Base-by-base conservation (phyloP, 176 grass and related monocot genomes). In the Rhynchospora tenuis region DNA sequence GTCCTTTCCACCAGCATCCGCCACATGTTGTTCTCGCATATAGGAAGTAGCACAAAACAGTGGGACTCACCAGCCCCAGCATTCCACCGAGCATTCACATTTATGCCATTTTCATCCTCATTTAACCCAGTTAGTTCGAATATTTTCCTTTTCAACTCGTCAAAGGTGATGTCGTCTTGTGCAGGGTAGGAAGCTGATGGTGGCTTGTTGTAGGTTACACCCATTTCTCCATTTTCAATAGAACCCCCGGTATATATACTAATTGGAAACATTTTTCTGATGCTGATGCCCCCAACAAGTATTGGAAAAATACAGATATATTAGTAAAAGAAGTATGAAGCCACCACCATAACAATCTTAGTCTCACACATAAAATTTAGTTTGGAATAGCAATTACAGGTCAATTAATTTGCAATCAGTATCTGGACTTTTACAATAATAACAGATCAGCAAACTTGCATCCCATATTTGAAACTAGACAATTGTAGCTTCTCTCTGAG, bases 61-160 rank as follows among this genome's bases (percentile, higher is more conserved):
- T 27, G 47, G 72, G 46, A 24, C 22, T 47, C 72, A 28, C 20
- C 72, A 7, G 13, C 16, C n/a, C 45, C 46, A 13, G 72, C 72
- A 28, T 75, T 75, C 72, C 72, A 75, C 46, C 72, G 4, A 28
- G 72, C 72, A 47, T 52, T 75, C 12, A 75, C 72, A 75, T 52
- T 75, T 12, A 75, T 75, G 72, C 19, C 6, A 6, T 7, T 52
- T 12, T 27, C 54, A 4, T 54, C 47, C 23, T 52, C 47, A 17
- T 52, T 12, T 23, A 75, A 52, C 12, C 47, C 72, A 54, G 47
- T 75, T 3, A 75, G 47, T 27, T 51, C 0, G 27, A 75, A 75
- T 24, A 75, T 11, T 8, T 12, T 13, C 5, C 16, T 14, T 54
- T 54, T 75, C 22, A 75, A 47, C 47, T 75, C 46, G 6, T 52